A percentile compares a stretch with the other conserved stretches of the same genome.
Evolutionary conservation across 306 rosid genomes (phyloP).

Genomic region (Casuarina equisetifolia): DNA sequence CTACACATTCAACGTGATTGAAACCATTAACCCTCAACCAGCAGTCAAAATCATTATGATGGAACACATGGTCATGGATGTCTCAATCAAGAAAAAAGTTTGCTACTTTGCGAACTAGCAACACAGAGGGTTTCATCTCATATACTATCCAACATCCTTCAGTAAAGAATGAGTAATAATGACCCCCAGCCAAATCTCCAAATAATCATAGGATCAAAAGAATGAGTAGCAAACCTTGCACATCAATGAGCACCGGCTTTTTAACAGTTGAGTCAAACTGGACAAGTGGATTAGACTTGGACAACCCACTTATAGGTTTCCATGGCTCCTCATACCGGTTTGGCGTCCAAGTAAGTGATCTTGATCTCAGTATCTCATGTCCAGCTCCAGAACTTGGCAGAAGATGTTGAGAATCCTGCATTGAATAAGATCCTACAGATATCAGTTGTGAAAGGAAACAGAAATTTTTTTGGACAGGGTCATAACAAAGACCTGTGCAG

Average conservation of each 20-base stretch:
- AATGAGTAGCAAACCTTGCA: conserved; percentile 53
- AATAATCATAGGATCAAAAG: conserved; percentile 18
- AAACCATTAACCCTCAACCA: neutral
- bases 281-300: conserved; percentile 36
- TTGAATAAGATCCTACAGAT: conserved; percentile 15
- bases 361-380: conserved; percentile 46
- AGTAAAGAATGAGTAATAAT: neutral
- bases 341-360: conserved; percentile 43
- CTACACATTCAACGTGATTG: neutral
- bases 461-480: neutral
- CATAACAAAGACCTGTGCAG: neutral
- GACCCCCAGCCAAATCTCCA: neutral
- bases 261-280: conserved; percentile 42
- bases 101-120: neutral
- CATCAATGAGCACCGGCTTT: conserved; percentile 39
- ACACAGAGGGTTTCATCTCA: neutral
- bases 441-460: conserved; percentile 8
- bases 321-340: conserved; percentile 35
- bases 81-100: neutral
- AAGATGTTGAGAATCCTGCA: conserved; percentile 54
- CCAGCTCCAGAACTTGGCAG: conserved; percentile 42
- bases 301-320: conserved; percentile 45
- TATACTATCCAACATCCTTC: neutral
- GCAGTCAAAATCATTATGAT: neutral
- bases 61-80: neutral